Conservation (phyloP, 2,329 filamentous ascomycete genomes). For the Aspergillus carbonarius region DNA sequence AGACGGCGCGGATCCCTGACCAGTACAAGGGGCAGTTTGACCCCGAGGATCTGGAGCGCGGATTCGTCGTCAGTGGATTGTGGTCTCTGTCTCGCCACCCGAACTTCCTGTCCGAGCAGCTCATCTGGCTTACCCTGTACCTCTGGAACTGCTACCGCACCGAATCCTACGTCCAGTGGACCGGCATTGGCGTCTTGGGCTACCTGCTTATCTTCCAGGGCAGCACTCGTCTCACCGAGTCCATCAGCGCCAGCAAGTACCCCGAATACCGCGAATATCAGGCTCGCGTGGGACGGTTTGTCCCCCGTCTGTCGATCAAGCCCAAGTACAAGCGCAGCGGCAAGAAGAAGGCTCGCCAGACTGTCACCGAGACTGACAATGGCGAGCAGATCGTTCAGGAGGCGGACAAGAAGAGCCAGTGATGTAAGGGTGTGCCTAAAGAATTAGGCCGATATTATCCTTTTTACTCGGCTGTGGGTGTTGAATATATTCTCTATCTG, state of each 20-base stretch:
- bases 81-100: slow-evolving; percentile 90
- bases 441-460: not conserved
- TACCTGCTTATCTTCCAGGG: slow-evolving; percentile 83
- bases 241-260: slow-evolving; percentile 78
- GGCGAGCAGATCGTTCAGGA: slow-evolving; percentile 15
- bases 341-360: slow-evolving; percentile 19
- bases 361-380: slow-evolving; percentile 12
- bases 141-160: slow-evolving; percentile 80
- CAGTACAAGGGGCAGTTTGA: slow-evolving; percentile 53
- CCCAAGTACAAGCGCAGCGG: slow-evolving; percentile 27
- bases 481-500: slow-evolving; percentile 2
- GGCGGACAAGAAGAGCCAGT: slow-evolving; percentile 23
- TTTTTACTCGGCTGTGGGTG: not conserved
- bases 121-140: slow-evolving; percentile 85
- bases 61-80: slow-evolving; percentile 80
- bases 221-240: slow-evolving; percentile 84
- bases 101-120: slow-evolving; percentile 91
- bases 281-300: slow-evolving; percentile 75
- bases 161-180: slow-evolving; percentile 74
- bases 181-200: slow-evolving; percentile 64
- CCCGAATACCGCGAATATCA: slow-evolving; percentile 85
- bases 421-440: not conserved
- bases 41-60: slow-evolving; percentile 79
- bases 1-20: slow-evolving; percentile 67
- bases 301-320: slow-evolving; percentile 56